Conservation (phyloP, 2,329 filamentous ascomycete species). For the Aspergillus transmontanensis region DNA sequence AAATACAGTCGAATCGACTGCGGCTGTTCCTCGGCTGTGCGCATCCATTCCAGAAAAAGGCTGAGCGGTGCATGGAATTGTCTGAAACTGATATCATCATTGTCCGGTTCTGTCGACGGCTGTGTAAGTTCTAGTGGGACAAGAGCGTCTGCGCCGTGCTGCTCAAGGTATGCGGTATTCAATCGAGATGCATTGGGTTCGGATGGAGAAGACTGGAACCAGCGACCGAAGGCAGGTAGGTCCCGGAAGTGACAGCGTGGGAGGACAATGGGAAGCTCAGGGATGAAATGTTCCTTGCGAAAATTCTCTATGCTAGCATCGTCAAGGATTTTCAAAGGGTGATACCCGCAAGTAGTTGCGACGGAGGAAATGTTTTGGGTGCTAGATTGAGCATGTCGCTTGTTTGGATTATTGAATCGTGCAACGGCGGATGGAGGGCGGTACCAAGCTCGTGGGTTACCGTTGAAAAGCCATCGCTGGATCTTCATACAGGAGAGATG, state of each 20-base stretch:
- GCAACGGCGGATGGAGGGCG: slow-evolving; percentile 2
- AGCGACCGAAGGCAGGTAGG: slow-evolving; percentile 59
- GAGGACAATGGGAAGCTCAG: slow-evolving; percentile 57
- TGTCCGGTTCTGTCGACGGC: not conserved
- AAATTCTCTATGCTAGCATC: slow-evolving; percentile 51
- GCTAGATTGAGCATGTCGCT: slow-evolving; percentile 1
- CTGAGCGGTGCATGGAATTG: slow-evolving; percentile 56
- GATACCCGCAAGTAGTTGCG: slow-evolving; percentile 20
- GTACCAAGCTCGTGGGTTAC: slow-evolving; percentile 17
- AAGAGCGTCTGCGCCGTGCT: slow-evolving; percentile 49
- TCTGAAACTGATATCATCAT: slow-evolving; percentile 40
- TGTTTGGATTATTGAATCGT: slow-evolving; percentile 2
- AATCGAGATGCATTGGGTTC: slow-evolving; percentile 32
- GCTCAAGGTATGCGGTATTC: slow-evolving; percentile 47
- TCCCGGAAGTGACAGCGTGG: slow-evolving; percentile 45
- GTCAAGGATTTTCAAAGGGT: slow-evolving; percentile 31
- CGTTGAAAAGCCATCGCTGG: slow-evolving; percentile 24
- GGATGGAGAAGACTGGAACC: slow-evolving; percentile 57
- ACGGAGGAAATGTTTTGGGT: slow-evolving; percentile 1
- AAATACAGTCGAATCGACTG: slow-evolving; percentile 67
- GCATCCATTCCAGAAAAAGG: slow-evolving; percentile 63
- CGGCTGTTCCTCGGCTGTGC: slow-evolving; percentile 25
- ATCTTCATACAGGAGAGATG: slow-evolving; percentile 29
- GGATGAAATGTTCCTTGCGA: slow-evolving; percentile 54
- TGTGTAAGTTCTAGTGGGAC: slow-evolving; percentile 63